Conservation (phyloP, 257 asterid species). For the Nicotiana tabacum region DNA sequence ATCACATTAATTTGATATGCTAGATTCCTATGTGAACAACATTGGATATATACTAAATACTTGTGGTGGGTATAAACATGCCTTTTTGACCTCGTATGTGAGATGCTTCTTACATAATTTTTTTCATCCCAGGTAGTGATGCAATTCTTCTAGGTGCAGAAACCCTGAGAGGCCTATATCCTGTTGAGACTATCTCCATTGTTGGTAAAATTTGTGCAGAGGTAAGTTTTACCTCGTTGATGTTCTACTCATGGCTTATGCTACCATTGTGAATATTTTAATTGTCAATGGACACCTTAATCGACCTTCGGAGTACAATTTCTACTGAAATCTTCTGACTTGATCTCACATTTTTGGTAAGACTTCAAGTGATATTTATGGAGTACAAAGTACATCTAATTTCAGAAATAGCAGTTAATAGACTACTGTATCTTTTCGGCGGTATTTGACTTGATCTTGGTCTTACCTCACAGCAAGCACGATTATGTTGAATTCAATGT, state of each 20-base stretch:
- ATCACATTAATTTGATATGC: neutral
- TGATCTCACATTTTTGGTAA: neutral
- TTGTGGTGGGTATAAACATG: neutral
- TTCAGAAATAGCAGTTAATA: neutral
- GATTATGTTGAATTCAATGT: neutral
- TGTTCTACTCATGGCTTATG: neutral
- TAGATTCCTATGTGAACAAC: neutral
- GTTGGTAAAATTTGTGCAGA: constrained; percentile 89
- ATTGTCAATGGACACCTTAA: neutral
- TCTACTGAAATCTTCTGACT: neutral
- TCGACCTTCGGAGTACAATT: neutral
- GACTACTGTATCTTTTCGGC: neutral
- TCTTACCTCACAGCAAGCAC: neutral
- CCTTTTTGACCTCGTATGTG: neutral
- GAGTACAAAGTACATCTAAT: neutral
- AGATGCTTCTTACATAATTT: neutral
- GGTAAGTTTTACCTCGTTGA: constrained; percentile 21
- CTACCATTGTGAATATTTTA: neutral
- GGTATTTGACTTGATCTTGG: neutral
- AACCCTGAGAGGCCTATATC: constrained; percentile 88
- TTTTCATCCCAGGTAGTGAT: constrained; percentile 64
- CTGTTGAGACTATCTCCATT: constrained; percentile 75
- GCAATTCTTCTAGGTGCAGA: constrained; percentile 98
- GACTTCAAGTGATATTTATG: neutral
- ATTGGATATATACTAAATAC: neutral